Evolutionary conservation across 1,284 basidiomycete species (phyloP), one percentile per base, ranked within the genome.

Genomic region (Agroathelia rolfsii): DNA sequence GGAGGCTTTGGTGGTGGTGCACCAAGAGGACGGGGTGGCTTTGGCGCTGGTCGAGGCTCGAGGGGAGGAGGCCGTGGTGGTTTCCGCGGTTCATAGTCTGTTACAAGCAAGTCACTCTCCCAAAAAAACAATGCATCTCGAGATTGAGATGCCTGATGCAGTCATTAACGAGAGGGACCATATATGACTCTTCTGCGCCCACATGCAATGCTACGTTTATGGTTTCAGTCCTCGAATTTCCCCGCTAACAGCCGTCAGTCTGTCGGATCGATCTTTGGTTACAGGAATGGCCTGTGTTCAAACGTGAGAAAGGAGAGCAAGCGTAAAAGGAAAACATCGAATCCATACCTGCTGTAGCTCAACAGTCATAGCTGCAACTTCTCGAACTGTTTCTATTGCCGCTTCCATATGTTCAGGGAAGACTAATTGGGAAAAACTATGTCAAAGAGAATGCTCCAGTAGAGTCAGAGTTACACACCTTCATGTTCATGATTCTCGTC

Each of bases 261-360:
- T 50, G 31, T 56, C 47, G 12, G 61, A 55, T 16, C 73, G 63
- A 44, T 61, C 59, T 28, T 56, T 47, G 37, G 74, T 69, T 24
- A 54, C 52, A 12, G 55, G 49, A 15, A 69, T 52, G 9, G 56
- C 60, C 72, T 76, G 42, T 7, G 31, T 24, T 33, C 24, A 10
- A 6, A 24, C 9, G 6, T 11, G 34, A 10, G n/a, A 15, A 27
- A 21, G 20, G 16, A 10, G 15, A 27, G 25, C n/a, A 36, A 12
- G n/a, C 23, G 15, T n/a, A 25, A 7, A 4, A 13, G 6, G 24
- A 36, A 31, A 9, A 22, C 16, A 15, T 24, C 26, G 34, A 17
- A 21, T 31, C 43, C 57, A 12, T 36, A 71, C 75, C 56, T 77
- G 73, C 28, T 59, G 56, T 10, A 77, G 51, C 39, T 71, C 66